Evolutionary conservation across 306 rosid species (phyloP).

Genomic region (Trifolium subterraneum): DNA sequence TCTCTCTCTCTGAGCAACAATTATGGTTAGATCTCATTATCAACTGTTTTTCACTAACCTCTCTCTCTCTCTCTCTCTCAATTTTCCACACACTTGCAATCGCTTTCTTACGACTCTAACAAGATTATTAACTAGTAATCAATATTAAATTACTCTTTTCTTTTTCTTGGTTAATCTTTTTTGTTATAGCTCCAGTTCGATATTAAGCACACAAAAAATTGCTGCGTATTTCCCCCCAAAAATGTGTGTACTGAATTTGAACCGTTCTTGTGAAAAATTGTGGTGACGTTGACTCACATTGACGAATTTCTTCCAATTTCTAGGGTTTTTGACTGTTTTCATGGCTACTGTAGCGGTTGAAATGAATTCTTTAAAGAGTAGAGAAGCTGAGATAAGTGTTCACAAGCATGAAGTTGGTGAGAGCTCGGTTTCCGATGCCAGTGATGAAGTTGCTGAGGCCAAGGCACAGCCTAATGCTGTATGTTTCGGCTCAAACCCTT

Average conservation of each 20-base stretch:
- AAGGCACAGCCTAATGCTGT: slow-evolving; percentile 40
- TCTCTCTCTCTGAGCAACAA: background rate
- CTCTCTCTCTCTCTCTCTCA: background rate
- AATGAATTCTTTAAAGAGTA: slow-evolving; percentile 53
- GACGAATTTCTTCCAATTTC: slow-evolving; percentile 49
- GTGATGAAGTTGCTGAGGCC: slow-evolving; percentile 44
- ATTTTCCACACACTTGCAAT: background rate
- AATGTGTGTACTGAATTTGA: background rate
- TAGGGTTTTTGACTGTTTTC: slow-evolving; percentile 30
- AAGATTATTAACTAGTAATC: too few relatives aligned
- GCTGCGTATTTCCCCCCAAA: background rate
- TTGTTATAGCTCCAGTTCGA: background rate
- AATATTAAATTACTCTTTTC: too few relatives aligned
- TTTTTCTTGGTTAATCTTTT: background rate
- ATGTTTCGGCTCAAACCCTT: slow-evolving; percentile 44
- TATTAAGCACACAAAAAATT: background rate
- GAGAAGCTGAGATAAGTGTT: slow-evolving; percentile 59
- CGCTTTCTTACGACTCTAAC: background rate
- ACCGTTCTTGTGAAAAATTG: background rate
- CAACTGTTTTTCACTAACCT: background rate
- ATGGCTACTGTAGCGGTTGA: slow-evolving; percentile 49
- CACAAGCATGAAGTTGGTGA: slow-evolving; percentile 49
- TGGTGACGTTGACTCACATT: slow-evolving; percentile 28
- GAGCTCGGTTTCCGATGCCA: slow-evolving; percentile 45
- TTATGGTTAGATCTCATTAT: background rate